A percentile compares a stretch with the other conserved stretches of the same genome.
These are phyloP conservation scores for Cerrena zonata DNA, from an alignment of 1,284 basidiomycete genomes.

Conservation along the genomic window DNA sequence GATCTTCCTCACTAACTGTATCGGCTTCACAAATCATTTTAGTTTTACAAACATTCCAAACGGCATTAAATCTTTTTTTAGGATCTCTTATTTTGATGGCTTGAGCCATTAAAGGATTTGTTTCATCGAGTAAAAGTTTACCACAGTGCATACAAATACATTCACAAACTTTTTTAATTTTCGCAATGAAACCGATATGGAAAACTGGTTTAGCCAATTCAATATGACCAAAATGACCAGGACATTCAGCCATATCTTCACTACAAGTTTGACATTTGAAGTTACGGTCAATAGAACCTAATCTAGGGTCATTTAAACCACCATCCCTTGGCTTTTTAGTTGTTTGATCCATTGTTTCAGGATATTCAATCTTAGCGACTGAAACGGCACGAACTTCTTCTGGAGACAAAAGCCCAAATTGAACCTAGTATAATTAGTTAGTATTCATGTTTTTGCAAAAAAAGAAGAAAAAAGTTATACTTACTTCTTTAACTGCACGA, in stretches of 20 bases:
- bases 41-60: constrained; percentile 81
- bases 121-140: constrained; percentile 92
- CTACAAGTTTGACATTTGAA: constrained; percentile 99
- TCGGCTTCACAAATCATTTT: constrained; percentile 85
- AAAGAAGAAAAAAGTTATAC: too few species aligned
- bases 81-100: constrained; percentile 82
- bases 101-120: constrained; percentile 80
- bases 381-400: constrained; percentile 99
- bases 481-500: too few species aligned
- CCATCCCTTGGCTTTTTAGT: constrained; percentile 84
- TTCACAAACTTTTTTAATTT: constrained; percentile 99
- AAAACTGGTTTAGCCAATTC: constrained; percentile 95
- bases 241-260: constrained; percentile 96
- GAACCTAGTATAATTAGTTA: too few species aligned
- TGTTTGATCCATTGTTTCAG: constrained; percentile 95
- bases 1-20: constrained; percentile 79
- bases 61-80: constrained; percentile 81
- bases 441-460: too few species aligned
- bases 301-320: constrained; percentile 94
- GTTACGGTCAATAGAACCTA: constrained; percentile 98
- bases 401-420: constrained; percentile 98
- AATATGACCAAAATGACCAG: constrained; percentile 98
- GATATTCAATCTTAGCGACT: constrained; percentile 95
- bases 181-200: constrained; percentile 97
- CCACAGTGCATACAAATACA: constrained; percentile 98